Evolutionary conservation across 768 basidiomycete genomes (phyloP), one percentile per base, ranked within the genome.

Genomic region (Amanita molliuscula): DNA sequence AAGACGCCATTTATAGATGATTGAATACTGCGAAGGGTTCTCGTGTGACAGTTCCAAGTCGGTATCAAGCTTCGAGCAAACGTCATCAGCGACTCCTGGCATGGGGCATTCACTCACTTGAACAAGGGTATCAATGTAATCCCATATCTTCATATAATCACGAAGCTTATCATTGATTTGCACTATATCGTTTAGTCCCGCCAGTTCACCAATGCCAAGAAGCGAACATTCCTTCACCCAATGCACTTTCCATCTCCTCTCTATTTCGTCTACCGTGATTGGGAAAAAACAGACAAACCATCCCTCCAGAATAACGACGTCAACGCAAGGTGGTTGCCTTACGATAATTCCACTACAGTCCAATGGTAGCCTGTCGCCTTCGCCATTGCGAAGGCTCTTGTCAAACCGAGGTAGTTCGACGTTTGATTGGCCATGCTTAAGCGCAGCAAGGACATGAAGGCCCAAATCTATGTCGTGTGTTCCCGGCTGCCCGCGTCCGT

Each of bases 251-350:
- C 84, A 90, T 26, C 73, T 68, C 34, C 60, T 60, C 38, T 78
- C 71, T 29, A 91, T 62, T 53, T 78, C 76, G 8, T 69, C 64
- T 15, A 55, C 41, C 0, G 69, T 57, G 5, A 89, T 70, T 1
- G 90, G 82, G 45, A 74, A 73, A 61, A 96, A 97, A 0, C 95
- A 94, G 20, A 88, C 79, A 65, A 84, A 92, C 96, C 96, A 99
- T 8, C 96, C 96, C 68, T 99, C 96, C 44, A 99, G 68, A 44
- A 99, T 75, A 44, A 98, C 84, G 11, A 98, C 69, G 60, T 99
- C 90, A 4, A 60, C 71, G 58, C 44, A 64, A 60, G 54, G 68
- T 29, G 64, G 64, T 16, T 65, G 67, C 10, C 60, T 55, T 5
- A 91, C 69, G 1, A 68, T 55, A 1, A 65, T 60, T 13, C 77